These are phyloP conservation scores for Mrakia gelida DNA, from an alignment of 768 basidiomycete species.

Conservation along the genomic window DNA sequence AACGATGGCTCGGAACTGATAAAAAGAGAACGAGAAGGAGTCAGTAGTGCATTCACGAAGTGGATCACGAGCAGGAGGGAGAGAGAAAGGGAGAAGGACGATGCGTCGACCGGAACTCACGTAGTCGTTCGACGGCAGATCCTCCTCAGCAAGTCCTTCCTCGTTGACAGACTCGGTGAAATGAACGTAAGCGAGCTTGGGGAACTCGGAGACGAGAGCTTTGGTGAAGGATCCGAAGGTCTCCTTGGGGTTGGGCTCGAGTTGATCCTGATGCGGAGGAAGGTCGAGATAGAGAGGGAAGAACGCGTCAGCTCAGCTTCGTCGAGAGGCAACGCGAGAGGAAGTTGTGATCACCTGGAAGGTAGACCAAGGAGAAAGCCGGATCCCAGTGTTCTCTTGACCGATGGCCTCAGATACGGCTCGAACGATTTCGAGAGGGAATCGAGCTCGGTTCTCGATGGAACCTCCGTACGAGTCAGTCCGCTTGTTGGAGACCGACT, in stretches of 20 bases:
- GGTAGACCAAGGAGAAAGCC: constrained; percentile 61
- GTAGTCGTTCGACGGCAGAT: background rate
- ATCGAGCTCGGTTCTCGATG: constrained; percentile 58
- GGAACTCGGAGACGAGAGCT: constrained; percentile 49
- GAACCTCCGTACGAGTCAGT: constrained; percentile 67
- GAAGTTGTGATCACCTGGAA: too few species aligned
- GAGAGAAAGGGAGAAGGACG: too few species aligned
- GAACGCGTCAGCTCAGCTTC: too few species aligned
- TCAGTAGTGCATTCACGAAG: background rate
- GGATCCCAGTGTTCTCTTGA: constrained; percentile 52
- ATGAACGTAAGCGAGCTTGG: constrained; percentile 54
- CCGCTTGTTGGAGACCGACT: constrained; percentile 55
- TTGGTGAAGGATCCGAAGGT: constrained; percentile 50
- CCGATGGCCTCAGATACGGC: constrained; percentile 56
- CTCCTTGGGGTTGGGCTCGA: constrained; percentile 32
- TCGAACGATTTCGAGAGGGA: constrained; percentile 55
- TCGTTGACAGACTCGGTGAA: constrained; percentile 5
- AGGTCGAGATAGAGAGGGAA: too few species aligned
- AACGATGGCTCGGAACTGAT: constrained; percentile 35
- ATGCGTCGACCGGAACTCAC: too few species aligned
- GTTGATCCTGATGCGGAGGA: constrained; percentile 35
- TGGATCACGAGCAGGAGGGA: background rate
- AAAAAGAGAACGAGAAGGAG: background rate
- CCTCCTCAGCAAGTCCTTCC: background rate
- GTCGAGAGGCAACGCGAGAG: too few species aligned